Conservation (phyloP, 2,329 filamentous ascomycete species). For the Penicillium sp. region DNA sequence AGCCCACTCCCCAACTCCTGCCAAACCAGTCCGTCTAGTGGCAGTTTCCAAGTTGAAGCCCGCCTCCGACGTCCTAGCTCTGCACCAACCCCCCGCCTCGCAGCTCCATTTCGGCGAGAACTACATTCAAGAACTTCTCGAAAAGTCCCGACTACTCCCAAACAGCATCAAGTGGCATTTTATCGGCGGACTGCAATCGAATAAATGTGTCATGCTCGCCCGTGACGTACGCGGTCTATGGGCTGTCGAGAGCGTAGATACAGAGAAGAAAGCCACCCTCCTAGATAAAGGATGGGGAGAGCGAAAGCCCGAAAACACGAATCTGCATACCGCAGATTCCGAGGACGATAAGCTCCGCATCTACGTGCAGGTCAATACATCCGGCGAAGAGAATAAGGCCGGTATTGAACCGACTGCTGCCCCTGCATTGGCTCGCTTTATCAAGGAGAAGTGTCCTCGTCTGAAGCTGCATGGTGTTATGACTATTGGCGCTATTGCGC, state of each 20-base stretch:
- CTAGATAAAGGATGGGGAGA: conserved; percentile 74
- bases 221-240: conserved; percentile 82
- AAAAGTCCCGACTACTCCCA: conserved; percentile 82
- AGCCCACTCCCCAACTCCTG: conserved; percentile 16
- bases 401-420: conserved; percentile 69
- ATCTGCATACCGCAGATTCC: conserved; percentile 25
- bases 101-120: conserved; percentile 94
- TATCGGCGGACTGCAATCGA: conserved; percentile 90
- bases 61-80: conserved; percentile 81
- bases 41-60: conserved; percentile 97
- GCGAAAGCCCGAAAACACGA: conserved; percentile 36
- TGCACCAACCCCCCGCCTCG: conserved; percentile 62
- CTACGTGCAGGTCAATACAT: conserved; percentile 95
- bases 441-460: conserved; percentile 69
- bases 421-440: conserved; percentile 66
- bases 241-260: conserved; percentile 89
- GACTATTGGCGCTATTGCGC: conserved; percentile 94
- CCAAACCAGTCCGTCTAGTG: conserved; percentile 64
- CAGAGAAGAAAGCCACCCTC: conserved; percentile 78
- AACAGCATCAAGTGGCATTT: conserved; percentile 84
- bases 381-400: conserved; percentile 80
- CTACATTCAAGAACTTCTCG: conserved; percentile 84
- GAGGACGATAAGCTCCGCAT: conserved; percentile 58
- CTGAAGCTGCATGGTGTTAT: conserved; percentile 80
- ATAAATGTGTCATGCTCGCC: conserved; percentile 86